A percentile compares a stretch with the other conserved stretches of the same genome.
Evolutionary conservation across 2,329 filamentous ascomycete genomes (phyloP).

Genomic region (Colletotrichum sp.): DNA sequence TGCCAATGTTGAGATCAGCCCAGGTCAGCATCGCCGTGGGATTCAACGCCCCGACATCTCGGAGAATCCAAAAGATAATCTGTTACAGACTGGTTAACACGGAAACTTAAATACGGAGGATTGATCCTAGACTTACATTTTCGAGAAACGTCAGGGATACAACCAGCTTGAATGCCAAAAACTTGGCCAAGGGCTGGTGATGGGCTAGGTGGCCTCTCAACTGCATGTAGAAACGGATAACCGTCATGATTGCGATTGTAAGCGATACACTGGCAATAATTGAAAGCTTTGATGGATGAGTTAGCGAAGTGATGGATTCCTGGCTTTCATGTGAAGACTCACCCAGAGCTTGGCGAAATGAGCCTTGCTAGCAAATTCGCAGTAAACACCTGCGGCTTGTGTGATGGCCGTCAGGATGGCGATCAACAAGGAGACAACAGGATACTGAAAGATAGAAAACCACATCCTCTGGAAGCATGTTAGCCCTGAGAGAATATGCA

Average conservation of each 20-base stretch:
- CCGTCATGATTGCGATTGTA: conserved; percentile 25
- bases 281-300: conserved; percentile 20
- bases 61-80: conserved; percentile 30
- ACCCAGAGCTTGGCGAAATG: conserved; percentile 35
- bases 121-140: neutral
- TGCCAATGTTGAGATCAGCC: conserved; percentile 26
- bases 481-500: neutral
- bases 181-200: conserved; percentile 28
- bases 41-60: conserved; percentile 20
- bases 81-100: neutral
- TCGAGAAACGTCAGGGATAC: conserved; percentile 26
- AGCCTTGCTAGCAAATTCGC: conserved; percentile 29
- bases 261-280: conserved; percentile 29
- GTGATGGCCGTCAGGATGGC: conserved; percentile 43
- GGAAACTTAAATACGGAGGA: neutral
- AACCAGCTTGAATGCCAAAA: conserved; percentile 30
- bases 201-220: conserved; percentile 22
- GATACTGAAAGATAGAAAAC: conserved; percentile 45
- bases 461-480: conserved; percentile 29
- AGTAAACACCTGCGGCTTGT: conserved; percentile 32
- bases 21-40: conserved; percentile 24
- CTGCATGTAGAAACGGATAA: conserved; percentile 25
- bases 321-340: neutral
- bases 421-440: conserved; percentile 38
- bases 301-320: neutral